Evolutionary conservation across 2,329 filamentous ascomycete genomes (phyloP), one percentile per base, ranked within the genome.

Genomic region (Lecanicillium sp.): DNA sequence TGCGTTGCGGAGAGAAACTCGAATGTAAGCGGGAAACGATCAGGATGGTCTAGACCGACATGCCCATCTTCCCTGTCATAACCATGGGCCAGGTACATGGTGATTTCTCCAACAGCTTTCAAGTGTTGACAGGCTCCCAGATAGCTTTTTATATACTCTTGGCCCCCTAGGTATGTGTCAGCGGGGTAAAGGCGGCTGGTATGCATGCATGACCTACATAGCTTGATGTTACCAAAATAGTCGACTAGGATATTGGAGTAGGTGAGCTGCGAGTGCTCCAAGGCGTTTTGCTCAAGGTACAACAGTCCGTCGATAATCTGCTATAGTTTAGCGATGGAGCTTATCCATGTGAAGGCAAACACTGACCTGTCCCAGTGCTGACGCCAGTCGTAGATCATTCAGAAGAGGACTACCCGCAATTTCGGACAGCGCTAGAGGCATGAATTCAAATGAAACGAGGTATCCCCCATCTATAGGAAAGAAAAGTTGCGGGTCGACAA

Each of bases 181-280:
- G 35, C 29, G 22, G 35, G 35, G 35, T 34, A 16, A 36, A n/a
- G 15, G 4, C 15, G 4, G 25, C 14, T 8, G 22, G 16, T 15
- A n/a, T n/a, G 15, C 9, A 6, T 27, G 33, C 29, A 27, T 35
- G 14, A 37, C 33, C 11, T 40, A 43, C 29, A 43, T 15, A 43
- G 37, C 33, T 43, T 43, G 12, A 43, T 18, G 14, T 31, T 40
- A 28, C 37, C 29, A 20, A 34, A 20, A 11, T 11, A 20, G 28
- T 43, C 22, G 15, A 43, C 28, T 17, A 43, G 29, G 12, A 43
- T 40, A 37, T 40, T 43, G 13, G 37, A 43, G 35, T 15, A 35
- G 12, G 31, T 40, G n/a, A 43, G 29, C 34, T 37, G 28, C 14
- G 27, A 25, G 29, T 43, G 33, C 17, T 43, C 33, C n/a, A 43